A percentile compares a stretch with the other conserved stretches of the same genome.
Conservation (phyloP, 2,329 filamentous ascomycete species). For the Xylaria arbuscula region DNA sequence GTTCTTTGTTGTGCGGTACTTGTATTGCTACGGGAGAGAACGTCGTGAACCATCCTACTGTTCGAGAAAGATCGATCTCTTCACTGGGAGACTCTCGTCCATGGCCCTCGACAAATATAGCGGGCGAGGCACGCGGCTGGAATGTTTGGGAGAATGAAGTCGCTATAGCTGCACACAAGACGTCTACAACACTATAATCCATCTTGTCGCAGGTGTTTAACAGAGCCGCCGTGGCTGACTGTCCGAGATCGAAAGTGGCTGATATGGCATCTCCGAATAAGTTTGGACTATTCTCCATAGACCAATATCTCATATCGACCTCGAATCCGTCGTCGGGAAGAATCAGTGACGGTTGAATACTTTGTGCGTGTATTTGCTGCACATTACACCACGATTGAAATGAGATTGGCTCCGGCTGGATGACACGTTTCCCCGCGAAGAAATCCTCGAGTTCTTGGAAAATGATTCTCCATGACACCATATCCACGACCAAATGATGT, state of each 20-base stretch:
- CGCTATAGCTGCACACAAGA: conserved; percentile 18
- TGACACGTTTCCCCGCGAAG: neutral
- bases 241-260: conserved; percentile 4
- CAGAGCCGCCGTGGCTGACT: conserved; percentile 1
- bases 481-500: conserved; percentile 26
- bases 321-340: conserved; percentile 6
- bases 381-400: conserved; percentile 28
- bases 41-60: conserved; percentile 32
- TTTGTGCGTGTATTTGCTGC: conserved; percentile 15
- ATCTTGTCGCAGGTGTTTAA: conserved; percentile 21
- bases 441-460: conserved; percentile 27
- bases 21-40: conserved; percentile 14
- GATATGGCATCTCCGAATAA: conserved; percentile 16
- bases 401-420: conserved; percentile 13
- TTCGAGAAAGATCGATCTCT: conserved; percentile 23
- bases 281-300: conserved; percentile 11
- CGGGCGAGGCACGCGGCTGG: conserved; percentile 2
- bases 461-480: conserved; percentile 24
- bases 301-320: conserved; percentile 12
- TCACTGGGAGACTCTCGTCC: conserved; percentile 22
- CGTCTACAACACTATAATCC: conserved; percentile 19
- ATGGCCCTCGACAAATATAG: conserved; percentile 29
- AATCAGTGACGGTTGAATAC: conserved; percentile 15
- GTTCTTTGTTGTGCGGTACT: conserved; percentile 2
- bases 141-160: conserved; percentile 22